phyloP scores from a whole-genome alignment of 768 basidiomycete species.

The Lactarius quietus region DNA sequence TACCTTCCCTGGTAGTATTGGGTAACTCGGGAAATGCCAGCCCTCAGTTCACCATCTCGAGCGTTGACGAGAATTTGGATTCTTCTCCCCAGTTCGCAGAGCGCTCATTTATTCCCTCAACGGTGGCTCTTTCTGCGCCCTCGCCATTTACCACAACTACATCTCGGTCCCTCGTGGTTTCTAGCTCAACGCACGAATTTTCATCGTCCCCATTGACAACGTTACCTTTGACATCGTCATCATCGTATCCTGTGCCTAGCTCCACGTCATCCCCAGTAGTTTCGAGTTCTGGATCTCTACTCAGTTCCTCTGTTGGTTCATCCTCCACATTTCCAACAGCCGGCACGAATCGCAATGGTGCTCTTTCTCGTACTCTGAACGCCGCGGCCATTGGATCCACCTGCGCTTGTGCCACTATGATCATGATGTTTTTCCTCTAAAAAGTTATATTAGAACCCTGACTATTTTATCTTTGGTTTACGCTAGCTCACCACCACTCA shows the following conservation, averaged over 20 bases:
- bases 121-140: background rate
- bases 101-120: background rate
- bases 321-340: background rate
- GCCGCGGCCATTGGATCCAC: background rate
- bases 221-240: background rate
- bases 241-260: background rate
- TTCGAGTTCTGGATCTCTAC: background rate
- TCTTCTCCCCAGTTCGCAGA: background rate
- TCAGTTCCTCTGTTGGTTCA: background rate
- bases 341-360: background rate
- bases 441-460: background rate
- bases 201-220: background rate
- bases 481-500: background rate
- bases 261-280: background rate
- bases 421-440: background rate
- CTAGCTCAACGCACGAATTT: background rate
- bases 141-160: background rate
- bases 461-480: background rate
- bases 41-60: slow-evolving; percentile 19
- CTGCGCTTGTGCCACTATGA: background rate
- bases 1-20: slow-evolving; percentile 7
- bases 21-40: slow-evolving; percentile 23
- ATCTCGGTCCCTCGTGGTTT: background rate
- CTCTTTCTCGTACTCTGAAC: background rate
- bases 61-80: background rate